Evolutionary conservation across 306 rosid genomes (phyloP).

Genomic region (Inga laurina): DNA sequence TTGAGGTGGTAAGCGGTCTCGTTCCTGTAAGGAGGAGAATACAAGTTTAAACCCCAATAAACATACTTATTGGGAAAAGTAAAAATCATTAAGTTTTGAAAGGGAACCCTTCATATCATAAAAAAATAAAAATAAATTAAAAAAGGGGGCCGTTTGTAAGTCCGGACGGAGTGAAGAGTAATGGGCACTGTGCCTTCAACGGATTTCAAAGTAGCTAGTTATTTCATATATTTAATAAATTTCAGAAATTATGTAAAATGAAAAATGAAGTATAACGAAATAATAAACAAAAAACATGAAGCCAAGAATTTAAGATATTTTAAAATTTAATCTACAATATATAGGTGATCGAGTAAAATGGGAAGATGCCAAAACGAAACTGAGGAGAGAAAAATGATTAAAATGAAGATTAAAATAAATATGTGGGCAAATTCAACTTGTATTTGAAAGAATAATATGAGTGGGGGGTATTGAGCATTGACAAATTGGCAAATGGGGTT

Average conservation of each 20-base stretch:
- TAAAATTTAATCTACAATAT: background rate
- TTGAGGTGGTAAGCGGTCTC: too few relatives aligned
- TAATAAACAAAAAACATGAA: background rate
- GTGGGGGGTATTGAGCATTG: slow-evolving; percentile 3
- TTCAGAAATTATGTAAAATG: background rate
- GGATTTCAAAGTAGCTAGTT: too few relatives aligned
- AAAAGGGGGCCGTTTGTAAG: too few relatives aligned
- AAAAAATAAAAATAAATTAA: too few relatives aligned
- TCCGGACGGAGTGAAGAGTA: too few relatives aligned
- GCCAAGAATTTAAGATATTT: background rate
- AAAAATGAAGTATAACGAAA: background rate
- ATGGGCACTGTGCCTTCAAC: too few relatives aligned
- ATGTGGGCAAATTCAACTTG: background rate
- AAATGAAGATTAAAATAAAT: slow-evolving; percentile 22
- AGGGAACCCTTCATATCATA: too few relatives aligned
- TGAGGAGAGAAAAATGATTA: slow-evolving; percentile 36
- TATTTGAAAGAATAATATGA: background rate
- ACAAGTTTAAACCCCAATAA: rapidly evolving
- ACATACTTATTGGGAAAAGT: too few relatives aligned
- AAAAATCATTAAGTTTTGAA: too few relatives aligned
- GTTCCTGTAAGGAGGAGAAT: rapidly evolving
- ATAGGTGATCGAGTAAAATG: background rate
- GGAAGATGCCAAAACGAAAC: background rate
- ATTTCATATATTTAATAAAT: too few relatives aligned
- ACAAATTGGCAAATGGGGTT: background rate